Evolutionary conservation across 2,329 filamentous ascomycete species (phyloP), one percentile per base, ranked within the genome.

Genomic region (Paecilomyces niveus): DNA sequence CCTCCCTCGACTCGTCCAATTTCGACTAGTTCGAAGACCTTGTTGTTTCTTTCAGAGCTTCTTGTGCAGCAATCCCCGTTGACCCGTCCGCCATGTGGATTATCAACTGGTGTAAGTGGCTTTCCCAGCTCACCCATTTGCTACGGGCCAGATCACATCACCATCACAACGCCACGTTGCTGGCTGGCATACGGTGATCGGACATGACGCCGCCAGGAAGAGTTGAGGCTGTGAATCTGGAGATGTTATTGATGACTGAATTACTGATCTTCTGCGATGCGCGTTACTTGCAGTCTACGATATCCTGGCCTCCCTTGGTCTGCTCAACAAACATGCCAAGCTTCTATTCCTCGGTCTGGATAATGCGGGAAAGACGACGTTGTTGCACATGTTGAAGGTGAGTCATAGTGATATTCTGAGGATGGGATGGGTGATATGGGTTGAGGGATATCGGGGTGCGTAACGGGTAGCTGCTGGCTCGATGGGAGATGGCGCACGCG

Each of bases 301-400:
- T 81, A 81, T 95, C 69, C 86, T 96, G 70, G 89, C 92, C 70
- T 90, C 86, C 65, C 84, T 96, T 63, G 92, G 92, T 69, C 83
- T 96, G 71, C 82, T 93, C 66, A 96, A 96, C 85, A 96, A 96
- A 84, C 90, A 96, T 77, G 92, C 91, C 71, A 96, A 96, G 85
- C 85, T 96, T 60, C 85, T 96, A 59, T 96, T 96, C 80, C 86
- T 96, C 64, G 92, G 92, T 68, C 87, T 96, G 62, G 92, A 96
- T 76, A 96, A 96, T 80, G 92, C 92, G 55, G 92, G 92, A 78
- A 96, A 96, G 83, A 96, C 92, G 57, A 96, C 92, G 52, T 81
- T 96, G 68, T 81, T 96, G 72, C 92, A 96, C 79, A 96, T 96
- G 92, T 78, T 96, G 78, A 96, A 96, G 89, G 89, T 92, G 76